phyloP scores from a whole-genome alignment of 31 red algal species.

The Odonthalia washingtoniensis region DNA sequence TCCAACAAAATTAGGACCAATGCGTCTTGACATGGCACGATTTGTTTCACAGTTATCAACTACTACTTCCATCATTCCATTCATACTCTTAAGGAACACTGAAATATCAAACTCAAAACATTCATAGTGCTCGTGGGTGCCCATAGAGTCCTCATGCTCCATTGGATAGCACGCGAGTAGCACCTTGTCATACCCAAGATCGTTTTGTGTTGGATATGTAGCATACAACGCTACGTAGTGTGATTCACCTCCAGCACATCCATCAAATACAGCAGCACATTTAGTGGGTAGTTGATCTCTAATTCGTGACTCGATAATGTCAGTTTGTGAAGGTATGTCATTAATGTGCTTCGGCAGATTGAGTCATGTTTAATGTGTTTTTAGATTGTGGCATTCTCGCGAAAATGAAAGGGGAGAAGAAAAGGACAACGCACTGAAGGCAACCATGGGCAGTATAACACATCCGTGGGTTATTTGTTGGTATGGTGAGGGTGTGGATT shows the following conservation, averaged over 20 bases:
- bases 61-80: neutral
- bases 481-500: no score
- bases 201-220: neutral
- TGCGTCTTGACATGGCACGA: neutral
- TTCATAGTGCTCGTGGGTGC: neutral
- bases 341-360: no score
- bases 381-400: no score
- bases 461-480: no score
- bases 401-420: no score
- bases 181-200: neutral
- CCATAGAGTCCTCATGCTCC: neutral
- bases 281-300: neutral
- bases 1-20: neutral
- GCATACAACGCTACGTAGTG: conserved; percentile 11
- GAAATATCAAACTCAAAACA: conserved; percentile 14
- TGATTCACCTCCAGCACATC: neutral
- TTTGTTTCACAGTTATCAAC: conserved; percentile 26
- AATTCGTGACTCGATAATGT: neutral
- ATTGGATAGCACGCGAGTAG: neutral
- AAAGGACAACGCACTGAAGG: no score
- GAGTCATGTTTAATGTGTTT: no score
- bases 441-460: no score
- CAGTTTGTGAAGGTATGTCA: no score
- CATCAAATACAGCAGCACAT: neutral
- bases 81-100: neutral